A percentile compares a stretch with the other conserved stretches of the same genome.
Conservation (phyloP, 2,329 filamentous ascomycete genomes). For the Ceratocystis alfenasii region DNA sequence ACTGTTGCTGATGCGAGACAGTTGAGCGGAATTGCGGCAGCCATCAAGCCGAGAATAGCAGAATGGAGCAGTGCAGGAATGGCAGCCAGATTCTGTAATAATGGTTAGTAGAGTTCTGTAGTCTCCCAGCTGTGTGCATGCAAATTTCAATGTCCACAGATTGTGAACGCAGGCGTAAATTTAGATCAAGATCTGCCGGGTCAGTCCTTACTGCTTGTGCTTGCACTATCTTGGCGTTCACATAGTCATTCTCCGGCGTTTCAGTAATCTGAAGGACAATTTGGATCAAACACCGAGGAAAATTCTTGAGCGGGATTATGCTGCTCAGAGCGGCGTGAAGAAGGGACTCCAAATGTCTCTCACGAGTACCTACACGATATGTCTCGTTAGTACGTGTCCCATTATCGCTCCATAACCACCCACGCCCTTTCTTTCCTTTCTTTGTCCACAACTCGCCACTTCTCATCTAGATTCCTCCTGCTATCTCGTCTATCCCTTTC, state of each 20-base stretch:
- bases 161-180: background rate
- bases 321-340: conserved; percentile 60
- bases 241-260: conserved; percentile 55
- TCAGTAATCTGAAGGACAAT: conserved; percentile 66
- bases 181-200: background rate
- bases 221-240: conserved; percentile 48
- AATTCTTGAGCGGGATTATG: conserved; percentile 61
- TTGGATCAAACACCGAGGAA: conserved; percentile 67
- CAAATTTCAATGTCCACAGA: background rate
- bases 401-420: background rate
- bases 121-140: background rate
- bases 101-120: conserved; percentile 9
- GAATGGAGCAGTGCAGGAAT: conserved; percentile 76
- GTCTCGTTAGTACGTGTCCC: conserved; percentile 20
- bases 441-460: background rate
- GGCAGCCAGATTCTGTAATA: conserved; percentile 56
- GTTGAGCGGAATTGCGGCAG: conserved; percentile 68
- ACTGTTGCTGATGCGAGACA: conserved; percentile 56
- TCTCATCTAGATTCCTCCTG: background rate
- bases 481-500: background rate
- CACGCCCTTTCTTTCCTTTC: background rate
- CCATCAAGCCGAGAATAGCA: conserved; percentile 63
- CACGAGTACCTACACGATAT: conserved; percentile 47
- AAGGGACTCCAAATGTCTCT: conserved; percentile 70
- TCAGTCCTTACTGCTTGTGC: conserved; percentile 43